These are phyloP conservation scores for Juglanconis oblonga DNA, from an alignment of 2,329 filamentous ascomycete species.

Conservation along the genomic window DNA sequence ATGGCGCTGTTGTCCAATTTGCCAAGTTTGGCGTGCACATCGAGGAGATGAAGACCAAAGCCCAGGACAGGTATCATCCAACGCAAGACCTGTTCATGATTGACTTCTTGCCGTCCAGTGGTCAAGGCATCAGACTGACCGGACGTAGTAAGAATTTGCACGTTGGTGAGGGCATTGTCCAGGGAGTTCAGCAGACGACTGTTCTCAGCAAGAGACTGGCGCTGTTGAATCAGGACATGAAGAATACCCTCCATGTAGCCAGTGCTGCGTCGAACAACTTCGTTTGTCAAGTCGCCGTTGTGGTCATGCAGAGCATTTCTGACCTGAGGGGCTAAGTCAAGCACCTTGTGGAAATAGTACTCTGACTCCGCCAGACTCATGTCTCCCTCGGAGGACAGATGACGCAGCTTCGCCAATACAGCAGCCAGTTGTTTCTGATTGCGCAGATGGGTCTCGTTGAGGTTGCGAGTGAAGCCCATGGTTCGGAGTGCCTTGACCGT, in stretches of 20 bases:
- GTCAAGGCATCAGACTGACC: constrained; percentile 22
- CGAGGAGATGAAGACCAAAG: constrained; percentile 59
- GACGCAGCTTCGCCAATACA: constrained; percentile 60
- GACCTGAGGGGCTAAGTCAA: constrained; percentile 69
- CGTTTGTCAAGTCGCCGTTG: constrained; percentile 78
- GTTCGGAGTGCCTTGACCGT: constrained; percentile 76
- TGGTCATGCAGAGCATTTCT: constrained; percentile 69
- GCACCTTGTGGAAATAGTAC: constrained; percentile 73
- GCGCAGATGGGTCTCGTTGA: constrained; percentile 69
- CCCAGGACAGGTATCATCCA: constrained; percentile 72
- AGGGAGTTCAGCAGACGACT: constrained; percentile 38
- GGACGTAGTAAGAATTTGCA: constrained; percentile 32
- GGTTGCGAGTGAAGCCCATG: constrained; percentile 87
- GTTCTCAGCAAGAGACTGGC: constrained; percentile 43
- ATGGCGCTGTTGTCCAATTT: constrained; percentile 44
- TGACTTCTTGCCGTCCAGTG: constrained; percentile 17
- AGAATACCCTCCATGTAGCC: constrained; percentile 87
- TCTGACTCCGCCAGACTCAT: constrained; percentile 48
- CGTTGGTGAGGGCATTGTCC: constrained; percentile 32
- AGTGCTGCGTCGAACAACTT: constrained; percentile 74
- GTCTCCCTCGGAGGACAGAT: constrained; percentile 33
- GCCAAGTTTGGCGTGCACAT: constrained; percentile 66
- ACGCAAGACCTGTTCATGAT: constrained; percentile 29
- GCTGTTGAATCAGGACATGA: constrained; percentile 60
- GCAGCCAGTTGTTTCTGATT: constrained; percentile 69